Evolutionary conservation across 1,139 yeast species (phyloP).

Genomic region (Zygosaccharomyces sapae): DNA sequence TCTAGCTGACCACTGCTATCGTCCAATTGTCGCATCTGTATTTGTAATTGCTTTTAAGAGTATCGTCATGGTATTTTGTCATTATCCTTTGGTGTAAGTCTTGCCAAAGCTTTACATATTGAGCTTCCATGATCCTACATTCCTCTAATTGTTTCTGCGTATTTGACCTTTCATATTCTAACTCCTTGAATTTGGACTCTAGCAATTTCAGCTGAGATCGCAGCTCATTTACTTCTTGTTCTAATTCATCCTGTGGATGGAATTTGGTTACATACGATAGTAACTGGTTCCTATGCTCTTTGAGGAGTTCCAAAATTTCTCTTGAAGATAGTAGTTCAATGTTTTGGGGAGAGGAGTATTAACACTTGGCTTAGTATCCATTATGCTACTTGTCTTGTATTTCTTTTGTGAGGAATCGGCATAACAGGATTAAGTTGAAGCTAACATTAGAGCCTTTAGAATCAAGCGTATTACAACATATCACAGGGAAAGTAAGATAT

Average conservation of each 20-base stretch:
- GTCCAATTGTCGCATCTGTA: slow-evolving; percentile 19
- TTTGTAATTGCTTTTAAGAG: slow-evolving; percentile 22
- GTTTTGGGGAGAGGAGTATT: slow-evolving; percentile 24
- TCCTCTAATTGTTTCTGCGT: slow-evolving; percentile 19
- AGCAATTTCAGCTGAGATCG: slow-evolving; percentile 17
- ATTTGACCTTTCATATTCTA: slow-evolving; percentile 18
- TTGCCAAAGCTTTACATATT: slow-evolving; percentile 31
- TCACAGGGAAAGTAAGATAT: no score
- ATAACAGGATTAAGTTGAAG: no score
- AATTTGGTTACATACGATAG: slow-evolving; percentile 25
- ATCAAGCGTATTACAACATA: neutral
- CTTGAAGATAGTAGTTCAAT: slow-evolving; percentile 25
- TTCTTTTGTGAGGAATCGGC: neutral
- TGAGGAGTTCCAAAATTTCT: slow-evolving; percentile 24
- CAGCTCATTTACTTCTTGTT: slow-evolving; percentile 10
- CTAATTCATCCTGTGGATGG: slow-evolving; percentile 19
- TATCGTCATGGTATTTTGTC: slow-evolving; percentile 24
- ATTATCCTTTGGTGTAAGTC: slow-evolving; percentile 20
- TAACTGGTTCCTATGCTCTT: slow-evolving; percentile 21
- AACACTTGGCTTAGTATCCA: neutral
- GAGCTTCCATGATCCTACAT: slow-evolving; percentile 22
- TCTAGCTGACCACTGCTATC: slow-evolving; percentile 19
- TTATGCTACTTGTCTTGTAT: neutral
- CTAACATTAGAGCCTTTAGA: neutral
- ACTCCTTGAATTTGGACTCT: slow-evolving; percentile 16